Conservation (phyloP, 805 yeast species). For the Maudiozyma pseudohumilis region DNA sequence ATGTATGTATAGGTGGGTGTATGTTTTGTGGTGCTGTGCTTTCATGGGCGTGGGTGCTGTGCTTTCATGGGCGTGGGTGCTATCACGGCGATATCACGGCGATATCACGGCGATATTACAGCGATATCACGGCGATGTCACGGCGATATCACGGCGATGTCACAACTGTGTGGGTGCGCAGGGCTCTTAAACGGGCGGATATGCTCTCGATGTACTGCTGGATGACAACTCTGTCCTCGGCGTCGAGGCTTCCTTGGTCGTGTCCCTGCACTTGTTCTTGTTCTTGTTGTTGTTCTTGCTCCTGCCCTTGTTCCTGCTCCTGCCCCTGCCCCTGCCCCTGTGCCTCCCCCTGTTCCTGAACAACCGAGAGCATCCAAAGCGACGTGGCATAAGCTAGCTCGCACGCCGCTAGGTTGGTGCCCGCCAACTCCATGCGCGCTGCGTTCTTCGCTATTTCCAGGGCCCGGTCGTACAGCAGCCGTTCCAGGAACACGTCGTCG, state of each 20-base stretch:
- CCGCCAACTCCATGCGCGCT: conserved; percentile 75
- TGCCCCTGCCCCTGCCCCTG: conserved; percentile 39
- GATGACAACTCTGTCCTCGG: conserved; percentile 64
- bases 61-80: too few relatives aligned
- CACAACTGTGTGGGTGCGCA: too few relatives aligned
- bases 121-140: too few relatives aligned
- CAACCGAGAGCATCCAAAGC: conserved; percentile 90
- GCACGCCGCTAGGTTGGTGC: conserved; percentile 51
- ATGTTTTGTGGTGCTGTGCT: too few relatives aligned
- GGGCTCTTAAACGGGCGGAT: conserved; percentile 63
- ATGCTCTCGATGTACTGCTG: conserved; percentile 76
- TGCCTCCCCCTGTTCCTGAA: conserved; percentile 55
- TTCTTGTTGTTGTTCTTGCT: conserved; percentile 41
- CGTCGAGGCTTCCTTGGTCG: conserved; percentile 38
- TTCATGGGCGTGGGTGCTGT: too few relatives aligned
- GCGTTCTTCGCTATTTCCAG: conserved; percentile 87
- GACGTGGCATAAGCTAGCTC: conserved; percentile 86
- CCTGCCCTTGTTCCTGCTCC: conserved; percentile 48
- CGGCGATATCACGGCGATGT: too few relatives aligned
- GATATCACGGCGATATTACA: too few relatives aligned
- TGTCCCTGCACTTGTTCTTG: conserved; percentile 22
- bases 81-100: too few relatives aligned
- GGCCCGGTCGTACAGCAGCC: conserved; percentile 84
- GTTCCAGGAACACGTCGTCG: conserved; percentile 54
- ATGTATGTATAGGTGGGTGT: too few relatives aligned